Percentiles rank a stretch among this genome's conserved stretches.
Evolutionary conservation across 306 rosid genomes (phyloP).

Genomic region (Lablab purpureus): DNA sequence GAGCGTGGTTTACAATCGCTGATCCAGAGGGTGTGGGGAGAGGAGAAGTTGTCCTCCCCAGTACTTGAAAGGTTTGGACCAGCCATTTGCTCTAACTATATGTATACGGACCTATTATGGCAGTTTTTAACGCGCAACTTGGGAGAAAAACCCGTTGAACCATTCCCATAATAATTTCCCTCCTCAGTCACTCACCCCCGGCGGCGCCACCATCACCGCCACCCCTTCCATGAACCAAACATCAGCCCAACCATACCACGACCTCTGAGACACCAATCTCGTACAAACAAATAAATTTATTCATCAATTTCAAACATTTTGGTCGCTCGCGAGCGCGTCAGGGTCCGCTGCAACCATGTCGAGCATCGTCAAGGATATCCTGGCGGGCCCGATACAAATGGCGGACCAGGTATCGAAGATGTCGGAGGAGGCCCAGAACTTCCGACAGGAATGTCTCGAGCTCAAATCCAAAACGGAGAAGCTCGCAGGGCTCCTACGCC

Average conservation of each 20-base stretch:
- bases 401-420: slow-evolving; percentile 75
- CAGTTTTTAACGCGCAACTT: slow-evolving; percentile 29
- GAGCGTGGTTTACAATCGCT: not conserved
- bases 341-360: slow-evolving; percentile 55
- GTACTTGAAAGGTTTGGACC: slow-evolving; percentile 34
- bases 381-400: slow-evolving; percentile 83
- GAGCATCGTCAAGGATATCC: slow-evolving; percentile 81
- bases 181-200: slow-evolving; percentile 31
- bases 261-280: not conserved
- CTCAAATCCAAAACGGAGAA: slow-evolving; percentile 75
- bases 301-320: no score
- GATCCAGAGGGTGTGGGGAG: not conserved
- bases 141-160: slow-evolving; percentile 58
- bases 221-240: not conserved
- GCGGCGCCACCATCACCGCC: slow-evolving; percentile 48
- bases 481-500: slow-evolving; percentile 79
- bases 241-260: not conserved
- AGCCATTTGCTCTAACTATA: slow-evolving; percentile 43
- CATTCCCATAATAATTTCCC: slow-evolving; percentile 39
- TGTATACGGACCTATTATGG: slow-evolving; percentile 38
- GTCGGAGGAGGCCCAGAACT: slow-evolving; percentile 65
- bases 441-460: slow-evolving; percentile 71
- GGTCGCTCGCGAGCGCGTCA: not conserved
- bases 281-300: not conserved
- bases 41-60: not conserved